Base-by-base conservation (phyloP, 2,329 filamentous ascomycete genomes). In the Fonsecaea nubica region DNA sequence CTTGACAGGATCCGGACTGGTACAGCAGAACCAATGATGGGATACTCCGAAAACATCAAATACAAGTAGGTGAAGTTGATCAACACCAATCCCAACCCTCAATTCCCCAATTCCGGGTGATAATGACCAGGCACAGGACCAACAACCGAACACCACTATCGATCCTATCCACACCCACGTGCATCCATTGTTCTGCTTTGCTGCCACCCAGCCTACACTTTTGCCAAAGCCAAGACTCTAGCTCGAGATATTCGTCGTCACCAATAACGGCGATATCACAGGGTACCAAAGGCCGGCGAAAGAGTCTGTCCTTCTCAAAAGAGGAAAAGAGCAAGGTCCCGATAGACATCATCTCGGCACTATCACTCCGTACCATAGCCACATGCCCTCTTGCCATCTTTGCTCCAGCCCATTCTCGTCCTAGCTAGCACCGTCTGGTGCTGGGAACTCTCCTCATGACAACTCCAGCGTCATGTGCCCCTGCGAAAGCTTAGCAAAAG, bases 401-500 rank as follows among this genome's bases (percentile, higher is more conserved):
- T 25, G 25, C 18, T 32, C 35, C 18, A 30, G 3, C 10, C 18
- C 35, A 30, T 12, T 42, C 48, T 25, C 25, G 10, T 30, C 12
- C 48, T 9, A 12, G 21, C 72, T 76, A 50, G 35, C 38, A 18
- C 15, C 35, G 9, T 15, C 25, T 2, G 25, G 25, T 25, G 25
- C 25, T 2, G 0, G 25, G 18, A 18, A 9, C 18, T 3, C 36
- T 50, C 25, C 25, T 63, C 57, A 62, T 9, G 58, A 53, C 55
- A 62, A 38, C 36, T 65, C 58, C 58, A 64, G 55, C 33, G 58
- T 45, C 59, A 57, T 61, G 36, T 32, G 55, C n/a, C 66, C 58
- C 25, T 33, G 59, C 9, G 65, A 38, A 13, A 69, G 25, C 5
- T 25, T 60, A 9, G 57, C 65, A 54, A 69, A 65, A 35, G 60